A percentile compares a stretch with the other conserved stretches of the same genome.
phyloP scores from a whole-genome alignment of 371 early-diverging fungal species.

The Mucor lusitanicus region DNA sequence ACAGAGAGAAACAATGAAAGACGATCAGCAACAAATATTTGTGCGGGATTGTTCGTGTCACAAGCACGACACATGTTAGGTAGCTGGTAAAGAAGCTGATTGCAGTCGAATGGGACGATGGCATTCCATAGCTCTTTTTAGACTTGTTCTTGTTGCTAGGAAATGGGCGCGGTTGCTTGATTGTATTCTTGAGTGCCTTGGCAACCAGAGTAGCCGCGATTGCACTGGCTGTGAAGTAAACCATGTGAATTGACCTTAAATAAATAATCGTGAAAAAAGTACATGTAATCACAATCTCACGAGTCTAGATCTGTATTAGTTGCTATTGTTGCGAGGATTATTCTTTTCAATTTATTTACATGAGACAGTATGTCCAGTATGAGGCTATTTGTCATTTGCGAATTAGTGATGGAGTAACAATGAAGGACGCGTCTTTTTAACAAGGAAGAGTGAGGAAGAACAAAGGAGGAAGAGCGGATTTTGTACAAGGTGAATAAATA shows the following conservation, averaged over 20 bases:
- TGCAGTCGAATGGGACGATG: slow-evolving; percentile 73
- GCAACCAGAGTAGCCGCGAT: slow-evolving; percentile 32
- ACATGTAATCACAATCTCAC: slow-evolving; percentile 12
- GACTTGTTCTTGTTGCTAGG: background rate
- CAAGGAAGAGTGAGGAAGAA: background rate
- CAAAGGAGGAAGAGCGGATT: background rate
- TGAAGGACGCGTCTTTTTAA: background rate
- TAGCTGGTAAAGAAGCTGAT: slow-evolving; percentile 71
- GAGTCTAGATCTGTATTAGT: slow-evolving; percentile 5
- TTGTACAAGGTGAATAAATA: background rate
- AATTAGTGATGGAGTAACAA: background rate
- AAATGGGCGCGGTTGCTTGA: slow-evolving; percentile 49
- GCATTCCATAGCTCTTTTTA: slow-evolving; percentile 68
- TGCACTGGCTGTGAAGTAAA: slow-evolving; percentile 33
- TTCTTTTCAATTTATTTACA: slow-evolving; percentile 1
- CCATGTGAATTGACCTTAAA: slow-evolving; percentile 32
- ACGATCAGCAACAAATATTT: slow-evolving; percentile 3
- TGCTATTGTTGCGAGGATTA: background rate
- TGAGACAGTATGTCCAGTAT: slow-evolving; percentile 7
- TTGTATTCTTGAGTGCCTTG: slow-evolving; percentile 47
- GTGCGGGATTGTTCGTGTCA: background rate
- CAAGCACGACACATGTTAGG: slow-evolving; percentile 25
- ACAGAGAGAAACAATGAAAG: slow-evolving; percentile 37
- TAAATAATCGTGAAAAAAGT: slow-evolving; percentile 25
- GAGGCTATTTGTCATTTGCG: background rate